phyloP scores from a whole-genome alignment of 2,329 filamentous ascomycete species.

The Mollisiaceae sp. region DNA sequence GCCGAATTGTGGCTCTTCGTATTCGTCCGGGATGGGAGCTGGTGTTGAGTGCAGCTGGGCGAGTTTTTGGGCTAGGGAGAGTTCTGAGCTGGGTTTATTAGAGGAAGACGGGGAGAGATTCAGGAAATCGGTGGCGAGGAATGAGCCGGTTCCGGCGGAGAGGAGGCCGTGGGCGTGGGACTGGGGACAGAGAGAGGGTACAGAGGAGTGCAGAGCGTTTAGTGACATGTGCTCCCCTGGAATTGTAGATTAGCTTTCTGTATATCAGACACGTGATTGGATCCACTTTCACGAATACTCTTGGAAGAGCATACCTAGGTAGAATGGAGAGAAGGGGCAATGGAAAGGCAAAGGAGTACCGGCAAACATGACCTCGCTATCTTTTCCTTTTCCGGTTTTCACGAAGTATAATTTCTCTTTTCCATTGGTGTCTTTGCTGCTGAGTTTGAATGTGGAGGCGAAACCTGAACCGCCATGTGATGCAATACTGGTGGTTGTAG shows the following conservation, averaged over 20 bases:
- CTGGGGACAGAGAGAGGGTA: slow-evolving; percentile 72
- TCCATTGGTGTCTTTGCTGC: slow-evolving; percentile 42
- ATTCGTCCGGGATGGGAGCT: slow-evolving; percentile 66
- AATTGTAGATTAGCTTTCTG: not conserved
- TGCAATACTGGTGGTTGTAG: slow-evolving; percentile 57
- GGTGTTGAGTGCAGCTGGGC: slow-evolving; percentile 79
- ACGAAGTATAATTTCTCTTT: slow-evolving; percentile 64
- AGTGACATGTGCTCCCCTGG: slow-evolving; percentile 82
- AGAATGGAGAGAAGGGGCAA: not conserved
- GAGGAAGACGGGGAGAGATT: slow-evolving; percentile 55
- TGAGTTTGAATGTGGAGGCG: slow-evolving; percentile 68
- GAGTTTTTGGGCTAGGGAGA: slow-evolving; percentile 75
- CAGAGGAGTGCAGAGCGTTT: slow-evolving; percentile 75
- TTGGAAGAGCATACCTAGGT: slow-evolving; percentile 28
- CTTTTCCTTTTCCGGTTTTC: slow-evolving; percentile 67
- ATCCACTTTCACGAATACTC: too few species aligned
- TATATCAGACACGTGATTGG: slow-evolving; percentile 3
- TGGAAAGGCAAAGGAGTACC: slow-evolving; percentile 51
- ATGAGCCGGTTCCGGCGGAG: slow-evolving; percentile 46
- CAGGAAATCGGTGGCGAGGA: slow-evolving; percentile 80
- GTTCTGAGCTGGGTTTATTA: slow-evolving; percentile 46
- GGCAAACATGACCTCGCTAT: slow-evolving; percentile 71
- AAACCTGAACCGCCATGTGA: slow-evolving; percentile 71
- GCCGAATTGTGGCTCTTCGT: slow-evolving; percentile 71
- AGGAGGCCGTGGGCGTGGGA: slow-evolving; percentile 74